phyloP scores from a whole-genome alignment of 2,329 filamentous ascomycete species.

The Juglanconis sp. region DNA sequence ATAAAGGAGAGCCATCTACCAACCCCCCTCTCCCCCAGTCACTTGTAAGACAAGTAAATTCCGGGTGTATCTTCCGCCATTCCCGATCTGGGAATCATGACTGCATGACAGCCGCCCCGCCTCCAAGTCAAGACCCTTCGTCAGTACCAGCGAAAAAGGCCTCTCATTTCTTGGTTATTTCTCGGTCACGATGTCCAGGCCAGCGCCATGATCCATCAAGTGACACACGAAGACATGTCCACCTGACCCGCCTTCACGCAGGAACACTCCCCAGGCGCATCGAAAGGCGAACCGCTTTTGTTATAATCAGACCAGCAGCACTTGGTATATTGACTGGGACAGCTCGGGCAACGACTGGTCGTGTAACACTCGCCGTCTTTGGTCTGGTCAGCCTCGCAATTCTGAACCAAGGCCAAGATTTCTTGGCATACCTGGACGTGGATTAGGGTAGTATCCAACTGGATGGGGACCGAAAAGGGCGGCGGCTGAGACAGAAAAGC shows the following conservation, averaged over 20 bases:
- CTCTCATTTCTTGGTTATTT: too few relatives aligned
- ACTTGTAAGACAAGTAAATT: too few relatives aligned
- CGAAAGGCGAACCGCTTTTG: neutral
- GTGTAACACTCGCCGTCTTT: neutral
- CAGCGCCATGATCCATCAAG: neutral
- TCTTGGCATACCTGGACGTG: neutral
- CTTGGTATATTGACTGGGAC: neutral
- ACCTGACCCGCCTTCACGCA: neutral
- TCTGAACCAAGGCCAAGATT: neutral
- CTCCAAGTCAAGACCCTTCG: too few relatives aligned
- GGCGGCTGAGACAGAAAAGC: neutral
- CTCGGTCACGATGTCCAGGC: too few relatives aligned
- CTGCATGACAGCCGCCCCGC: too few relatives aligned
- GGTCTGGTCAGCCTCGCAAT: neutral
- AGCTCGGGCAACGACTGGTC: neutral
- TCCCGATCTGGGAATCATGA: too few relatives aligned
- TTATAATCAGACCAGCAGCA: neutral
- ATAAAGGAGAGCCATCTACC: too few relatives aligned
- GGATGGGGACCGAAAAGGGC: neutral
- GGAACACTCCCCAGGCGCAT: neutral
- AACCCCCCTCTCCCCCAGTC: too few relatives aligned
- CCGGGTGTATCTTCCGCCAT: too few relatives aligned
- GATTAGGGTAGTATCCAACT: neutral
- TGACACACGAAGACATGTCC: neutral
- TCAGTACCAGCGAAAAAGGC: too few relatives aligned